Evolutionary conservation across 768 basidiomycete species (phyloP).

Genomic region (Amanita pseudoporphyria): DNA sequence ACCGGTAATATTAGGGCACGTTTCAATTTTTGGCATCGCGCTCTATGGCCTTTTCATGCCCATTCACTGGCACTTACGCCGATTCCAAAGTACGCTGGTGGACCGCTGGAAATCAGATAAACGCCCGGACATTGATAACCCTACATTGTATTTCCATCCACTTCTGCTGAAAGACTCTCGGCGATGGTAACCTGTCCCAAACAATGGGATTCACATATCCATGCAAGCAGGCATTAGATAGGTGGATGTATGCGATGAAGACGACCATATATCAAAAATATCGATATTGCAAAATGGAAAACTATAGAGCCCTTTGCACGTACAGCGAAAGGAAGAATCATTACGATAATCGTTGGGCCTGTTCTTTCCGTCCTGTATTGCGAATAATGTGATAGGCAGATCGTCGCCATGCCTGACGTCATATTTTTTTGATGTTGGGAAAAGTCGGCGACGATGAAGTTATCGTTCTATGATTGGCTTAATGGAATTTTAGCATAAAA

Average conservation of each 20-base stretch:
- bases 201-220: constrained; percentile 56
- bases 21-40: not conserved
- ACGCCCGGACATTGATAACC: constrained; percentile 27
- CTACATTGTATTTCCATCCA: constrained; percentile 64
- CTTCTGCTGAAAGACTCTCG: constrained; percentile 20
- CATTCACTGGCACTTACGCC: constrained; percentile 17
- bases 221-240: not conserved
- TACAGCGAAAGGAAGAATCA: constrained; percentile 30
- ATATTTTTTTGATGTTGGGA: constrained; percentile 17
- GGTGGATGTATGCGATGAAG: constrained; percentile 39
- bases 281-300: constrained; percentile 70
- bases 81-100: constrained; percentile 53
- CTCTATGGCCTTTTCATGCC: not conserved
- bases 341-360: constrained; percentile 49
- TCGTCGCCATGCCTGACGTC: constrained; percentile 36
- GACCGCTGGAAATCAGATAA: constrained; percentile 48
- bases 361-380: constrained; percentile 29
- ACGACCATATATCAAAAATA: constrained; percentile 67
- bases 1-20: not conserved
- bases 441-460: constrained; percentile 44
- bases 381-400: constrained; percentile 32
- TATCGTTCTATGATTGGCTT: constrained; percentile 36
- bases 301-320: constrained; percentile 84
- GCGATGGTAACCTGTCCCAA: constrained; percentile 25
- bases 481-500: constrained; percentile 1